phyloP scores from a whole-genome alignment of 306 rosid species.

The Malus sylvestris region DNA sequence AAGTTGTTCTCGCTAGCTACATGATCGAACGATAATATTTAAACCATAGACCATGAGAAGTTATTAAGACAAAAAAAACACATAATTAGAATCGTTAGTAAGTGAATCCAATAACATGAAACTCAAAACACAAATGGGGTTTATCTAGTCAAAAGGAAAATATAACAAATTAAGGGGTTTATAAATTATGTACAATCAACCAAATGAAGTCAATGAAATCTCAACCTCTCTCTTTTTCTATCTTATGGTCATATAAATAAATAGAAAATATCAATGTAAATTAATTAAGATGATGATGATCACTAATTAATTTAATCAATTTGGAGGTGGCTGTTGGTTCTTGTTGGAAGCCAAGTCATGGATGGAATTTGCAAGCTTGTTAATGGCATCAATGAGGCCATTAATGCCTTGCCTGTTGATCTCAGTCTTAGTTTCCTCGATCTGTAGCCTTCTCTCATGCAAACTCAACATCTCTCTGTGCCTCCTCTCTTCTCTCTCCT shows the following conservation, averaged over 20 bases:
- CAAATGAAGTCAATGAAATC: conserved; percentile 9
- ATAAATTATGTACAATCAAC: conserved; percentile 25
- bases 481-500: conserved; percentile 38
- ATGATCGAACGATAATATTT: neutral
- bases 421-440: conserved; percentile 34
- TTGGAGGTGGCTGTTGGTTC: conserved; percentile 17
- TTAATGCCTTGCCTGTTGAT: conserved; percentile 31
- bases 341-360: conserved; percentile 39
- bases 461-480: conserved; percentile 28
- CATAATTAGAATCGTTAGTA: neutral
- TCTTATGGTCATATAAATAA: neutral
- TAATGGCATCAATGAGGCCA: conserved; percentile 43
- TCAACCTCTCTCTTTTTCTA: conserved; percentile 2
- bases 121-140: neutral
- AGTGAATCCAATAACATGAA: neutral
- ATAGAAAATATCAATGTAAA: neutral
- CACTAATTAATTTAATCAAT: neutral
- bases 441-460: conserved; percentile 34
- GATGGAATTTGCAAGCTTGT: conserved; percentile 38
- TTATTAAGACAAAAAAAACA: neutral
- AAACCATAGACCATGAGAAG: neutral
- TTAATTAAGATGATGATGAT: neutral
- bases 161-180: conserved; percentile 7
- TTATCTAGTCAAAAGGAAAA: neutral
- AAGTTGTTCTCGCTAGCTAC: too few species aligned